Base-by-base conservation (phyloP, 1,139 yeast genomes). In the Yamadazyma triangularis region DNA sequence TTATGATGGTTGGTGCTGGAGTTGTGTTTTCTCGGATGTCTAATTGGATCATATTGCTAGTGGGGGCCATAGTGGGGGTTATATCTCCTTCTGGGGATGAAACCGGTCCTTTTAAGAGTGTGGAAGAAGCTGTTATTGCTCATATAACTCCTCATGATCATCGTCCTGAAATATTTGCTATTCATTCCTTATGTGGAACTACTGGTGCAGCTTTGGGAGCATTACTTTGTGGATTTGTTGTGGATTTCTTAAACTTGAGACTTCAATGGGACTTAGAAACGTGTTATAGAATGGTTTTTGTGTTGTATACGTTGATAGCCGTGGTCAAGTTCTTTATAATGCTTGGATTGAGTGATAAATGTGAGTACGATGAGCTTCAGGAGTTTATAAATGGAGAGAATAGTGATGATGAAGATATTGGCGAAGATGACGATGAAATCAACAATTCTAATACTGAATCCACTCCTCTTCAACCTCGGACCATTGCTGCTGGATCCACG, bases 81-180 rank as follows among this genome's bases (percentile, higher is more conserved):
- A 82, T 88, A 4, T 85, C 95, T 2, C 95, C 96, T 1, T 78
- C 89, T 23, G 95, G 96, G 11, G 91, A 82, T 47, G 96, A 88
- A 50, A 86, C 91, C 0, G 96, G 96, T 0, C 96, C 96, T 0
- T 88, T 88, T 57, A 82, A 85, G 48, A 78, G 94, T 1, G 78
- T 88, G 13, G 96, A 88, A 51, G 96, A 88, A 51, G 83, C 94
- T 0, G 73, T 85, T 19, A 65, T 88, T 34, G 95, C 96, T 0
- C 94, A 86, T 54, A 59, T 88, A 43, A 81, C 94, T 0, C 77
- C 81, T 0, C 69, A 69, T 29, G 68, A 66, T 29, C 74, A 75
- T 34, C 64, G 94, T 27, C 82, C 95, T 0, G 87, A 79, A 39
- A 65, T 86, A 1, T 87, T 79, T 60, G 88, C 95, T 0, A 68